Evolutionary conservation across 2,329 filamentous ascomycete genomes (phyloP).

Genomic region (Sporothrix dimorphospora): DNA sequence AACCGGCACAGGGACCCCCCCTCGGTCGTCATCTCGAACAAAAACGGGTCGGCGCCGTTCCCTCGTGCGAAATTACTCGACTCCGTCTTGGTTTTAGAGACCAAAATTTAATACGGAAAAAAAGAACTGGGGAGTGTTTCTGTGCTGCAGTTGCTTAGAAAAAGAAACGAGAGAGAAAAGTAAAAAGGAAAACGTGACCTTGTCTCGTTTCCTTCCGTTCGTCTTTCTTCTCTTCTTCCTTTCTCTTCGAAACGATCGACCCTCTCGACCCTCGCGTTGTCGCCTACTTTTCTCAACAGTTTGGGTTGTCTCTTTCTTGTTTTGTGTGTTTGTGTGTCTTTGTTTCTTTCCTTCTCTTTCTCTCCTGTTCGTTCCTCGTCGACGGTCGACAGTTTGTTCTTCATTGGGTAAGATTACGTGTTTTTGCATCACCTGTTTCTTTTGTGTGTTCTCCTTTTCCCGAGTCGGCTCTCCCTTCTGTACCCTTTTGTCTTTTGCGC

Average conservation of each 20-base stretch:
- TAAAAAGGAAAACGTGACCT: slow-evolving; percentile 15
- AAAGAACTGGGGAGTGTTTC: slow-evolving; percentile 8
- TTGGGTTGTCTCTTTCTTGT: slow-evolving; percentile 24
- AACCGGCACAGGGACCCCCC: slow-evolving; percentile 18
- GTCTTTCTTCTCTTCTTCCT: neutral
- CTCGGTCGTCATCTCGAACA: slow-evolving; percentile 24
- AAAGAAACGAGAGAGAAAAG: neutral
- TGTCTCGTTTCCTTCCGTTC: slow-evolving; percentile 10
- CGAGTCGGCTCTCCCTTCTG: neutral
- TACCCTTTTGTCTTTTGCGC: neutral
- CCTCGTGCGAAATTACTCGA: slow-evolving; percentile 26
- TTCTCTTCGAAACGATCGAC: neutral
- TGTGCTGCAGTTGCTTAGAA: neutral
- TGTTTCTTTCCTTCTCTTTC: neutral
- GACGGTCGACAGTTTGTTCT: slow-evolving; percentile 26
- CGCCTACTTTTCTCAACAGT: slow-evolving; percentile 14
- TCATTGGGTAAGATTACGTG: slow-evolving; percentile 29
- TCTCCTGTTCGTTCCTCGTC: slow-evolving; percentile 15
- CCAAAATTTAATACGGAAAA: slow-evolving; percentile 19
- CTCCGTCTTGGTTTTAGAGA: slow-evolving; percentile 14
- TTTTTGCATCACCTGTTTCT: neutral
- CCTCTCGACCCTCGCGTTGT: slow-evolving; percentile 16
- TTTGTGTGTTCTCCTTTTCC: neutral
- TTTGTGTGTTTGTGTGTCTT: slow-evolving; percentile 18
- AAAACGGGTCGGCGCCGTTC: slow-evolving; percentile 26